Conservation (phyloP, 2,329 filamentous ascomycete genomes). For the Colletotrichum scovillei region DNA sequence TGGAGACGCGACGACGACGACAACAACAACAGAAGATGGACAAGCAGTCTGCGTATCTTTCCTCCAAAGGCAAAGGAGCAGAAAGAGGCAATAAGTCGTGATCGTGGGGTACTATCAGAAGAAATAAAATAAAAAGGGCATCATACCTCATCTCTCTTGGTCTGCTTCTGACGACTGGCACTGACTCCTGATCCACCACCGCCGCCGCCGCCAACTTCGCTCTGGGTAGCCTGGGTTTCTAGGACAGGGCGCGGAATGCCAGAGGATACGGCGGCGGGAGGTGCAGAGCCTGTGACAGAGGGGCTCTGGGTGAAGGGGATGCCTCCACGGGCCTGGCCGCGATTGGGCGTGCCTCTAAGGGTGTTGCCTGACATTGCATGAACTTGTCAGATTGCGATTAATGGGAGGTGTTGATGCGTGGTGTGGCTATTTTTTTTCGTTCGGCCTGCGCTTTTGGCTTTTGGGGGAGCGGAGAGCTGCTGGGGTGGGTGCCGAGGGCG, state of each 20-base stretch:
- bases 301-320: conserved; percentile 73
- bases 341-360: conserved; percentile 76
- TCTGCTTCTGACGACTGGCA: conserved; percentile 95
- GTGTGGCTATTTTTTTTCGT: conserved; percentile 10
- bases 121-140: too few relatives aligned
- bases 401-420: conserved; percentile 32
- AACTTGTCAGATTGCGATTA: conserved; percentile 54
- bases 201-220: conserved; percentile 57
- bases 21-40: background rate
- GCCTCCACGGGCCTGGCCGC: conserved; percentile 67
- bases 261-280: conserved; percentile 55
- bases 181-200: conserved; percentile 77
- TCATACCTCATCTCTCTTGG: conserved; percentile 96
- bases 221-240: conserved; percentile 66
- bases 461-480: background rate
- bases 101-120: conserved; percentile 23
- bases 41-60: background rate
- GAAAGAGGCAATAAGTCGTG: background rate
- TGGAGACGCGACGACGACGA: background rate
- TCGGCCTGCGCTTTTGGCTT: background rate
- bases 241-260: conserved; percentile 79
- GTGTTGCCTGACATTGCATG: conserved; percentile 69
- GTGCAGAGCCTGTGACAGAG: conserved; percentile 15
- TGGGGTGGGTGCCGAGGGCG: conserved; percentile 28
- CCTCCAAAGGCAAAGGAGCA: background rate